Evolutionary conservation across 345 rosid species (phyloP), one percentile per base, ranked within the genome.

Genomic region (Sisymbrium altissimum): DNA sequence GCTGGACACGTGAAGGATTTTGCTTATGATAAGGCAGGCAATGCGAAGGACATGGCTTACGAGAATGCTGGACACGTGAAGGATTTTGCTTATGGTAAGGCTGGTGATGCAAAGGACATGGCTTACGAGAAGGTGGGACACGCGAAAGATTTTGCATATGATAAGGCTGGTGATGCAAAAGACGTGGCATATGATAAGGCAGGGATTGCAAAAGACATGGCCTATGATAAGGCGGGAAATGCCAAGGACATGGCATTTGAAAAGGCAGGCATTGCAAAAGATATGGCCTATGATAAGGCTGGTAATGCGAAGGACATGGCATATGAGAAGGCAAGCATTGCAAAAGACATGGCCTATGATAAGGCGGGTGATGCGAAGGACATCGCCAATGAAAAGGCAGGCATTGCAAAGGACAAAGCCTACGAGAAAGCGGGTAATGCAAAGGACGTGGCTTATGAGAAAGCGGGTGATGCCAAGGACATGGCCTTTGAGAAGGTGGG

Each of bases 71-170:
- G 45, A 4, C 1, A 40, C 2, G 38, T 43, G 0, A 65, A 64
- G 2, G 53, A 64, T 12, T 23, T 9, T 5, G 72, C 76, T 1
- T 46, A 77, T 5, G 77, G 50, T 0, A 69, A 39, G 49, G 83
- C 80, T 3, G 79, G 70, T 3, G 35, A 71, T 7, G 80, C 72
- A 0, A 48, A 64, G 32, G 81, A 67, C 4, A 14, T 67, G 8
- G 82, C 77, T 39, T 75, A 78, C 7, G 57, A 82, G 9, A 81
- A 80, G 44, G 80, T 79, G 0, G 65, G 78, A 1, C 54, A 75
- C 23, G 83, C 71, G 6, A 66, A 72, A n/a, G 61, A 75, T 17
- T 40, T 40, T 33, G 79, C 80, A 5, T 55, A 62, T 33, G 68
- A 67, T 12, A 68, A 41, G 56, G 82, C 82, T 27, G 32, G 78